These are phyloP conservation scores for Chrysoporthe cubensis DNA, from an alignment of 2,329 filamentous ascomycete genomes.

Conservation along the genomic window DNA sequence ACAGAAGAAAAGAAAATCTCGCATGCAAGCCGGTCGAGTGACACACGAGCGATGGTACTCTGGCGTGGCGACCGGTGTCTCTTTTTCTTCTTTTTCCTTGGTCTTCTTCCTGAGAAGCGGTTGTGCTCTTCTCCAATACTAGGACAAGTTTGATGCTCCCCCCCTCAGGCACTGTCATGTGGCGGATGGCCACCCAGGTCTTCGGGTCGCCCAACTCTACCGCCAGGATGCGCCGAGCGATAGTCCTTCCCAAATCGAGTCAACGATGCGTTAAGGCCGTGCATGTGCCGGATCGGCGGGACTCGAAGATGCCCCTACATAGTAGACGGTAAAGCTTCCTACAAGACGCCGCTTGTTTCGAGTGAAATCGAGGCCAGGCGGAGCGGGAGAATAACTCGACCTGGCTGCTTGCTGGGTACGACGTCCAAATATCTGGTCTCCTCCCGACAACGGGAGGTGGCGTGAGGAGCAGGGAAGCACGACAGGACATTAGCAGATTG, in stretches of 20 bases:
- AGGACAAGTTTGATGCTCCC: background rate
- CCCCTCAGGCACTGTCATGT: background rate
- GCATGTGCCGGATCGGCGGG: background rate
- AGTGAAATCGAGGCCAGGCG: too few species aligned
- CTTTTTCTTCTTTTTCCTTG: background rate
- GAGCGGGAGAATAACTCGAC: background rate
- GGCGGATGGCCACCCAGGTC: background rate
- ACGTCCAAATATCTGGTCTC: background rate
- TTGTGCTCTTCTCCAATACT: background rate
- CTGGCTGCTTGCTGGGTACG: background rate
- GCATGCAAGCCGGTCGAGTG: background rate
- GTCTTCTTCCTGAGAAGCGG: background rate
- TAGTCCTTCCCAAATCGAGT: background rate
- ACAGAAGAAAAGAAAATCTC: background rate
- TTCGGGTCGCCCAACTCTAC: slow-evolving; percentile 4
- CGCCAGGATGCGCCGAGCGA: background rate
- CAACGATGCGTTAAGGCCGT: background rate
- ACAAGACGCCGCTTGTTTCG: too few species aligned
- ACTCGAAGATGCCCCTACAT: background rate
- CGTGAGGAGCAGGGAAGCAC: background rate
- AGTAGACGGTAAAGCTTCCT: background rate
- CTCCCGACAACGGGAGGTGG: background rate
- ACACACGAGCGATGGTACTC: background rate
- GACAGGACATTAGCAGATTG: slow-evolving; percentile 10
- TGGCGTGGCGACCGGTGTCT: background rate